Conservation (phyloP, 768 basidiomycete species). For the Crepidotus variabilis region DNA sequence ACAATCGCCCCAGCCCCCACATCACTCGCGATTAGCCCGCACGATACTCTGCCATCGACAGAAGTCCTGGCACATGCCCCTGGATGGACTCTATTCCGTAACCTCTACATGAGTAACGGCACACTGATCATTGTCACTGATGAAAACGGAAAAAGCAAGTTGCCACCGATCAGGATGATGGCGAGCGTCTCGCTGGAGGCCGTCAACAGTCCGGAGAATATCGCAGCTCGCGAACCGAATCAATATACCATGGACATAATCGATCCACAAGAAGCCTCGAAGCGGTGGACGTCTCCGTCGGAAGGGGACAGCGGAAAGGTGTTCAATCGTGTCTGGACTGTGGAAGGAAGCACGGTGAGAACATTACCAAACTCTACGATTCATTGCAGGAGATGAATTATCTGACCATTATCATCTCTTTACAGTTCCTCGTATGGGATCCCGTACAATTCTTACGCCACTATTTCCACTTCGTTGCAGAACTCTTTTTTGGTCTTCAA, state of each 20-base stretch:
- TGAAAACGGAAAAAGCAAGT: conserved; percentile 16
- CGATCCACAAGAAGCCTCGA: conserved; percentile 52
- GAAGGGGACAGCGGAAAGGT: conserved; percentile 9
- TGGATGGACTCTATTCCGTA: conserved; percentile 83
- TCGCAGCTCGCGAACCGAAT: conserved; percentile 64
- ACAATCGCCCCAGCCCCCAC: conserved; percentile 6
- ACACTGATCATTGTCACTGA: conserved; percentile 66
- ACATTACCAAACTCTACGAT: background rate
- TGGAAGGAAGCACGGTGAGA: conserved; percentile 70
- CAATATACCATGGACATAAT: conserved; percentile 58
- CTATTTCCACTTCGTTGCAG: conserved; percentile 86
- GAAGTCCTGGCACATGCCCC: conserved; percentile 61
- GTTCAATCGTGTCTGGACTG: conserved; percentile 54
- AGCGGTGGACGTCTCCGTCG: conserved; percentile 49
- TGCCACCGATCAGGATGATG: conserved; percentile 53
- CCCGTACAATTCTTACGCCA: conserved; percentile 76
- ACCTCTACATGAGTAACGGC: conserved; percentile 83
- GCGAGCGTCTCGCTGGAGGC: conserved; percentile 65
- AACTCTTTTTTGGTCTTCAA: conserved; percentile 74
- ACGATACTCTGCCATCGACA: conserved; percentile 43
- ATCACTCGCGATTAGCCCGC: conserved; percentile 13
- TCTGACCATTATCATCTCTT: background rate
- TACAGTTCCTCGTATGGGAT: conserved; percentile 60
- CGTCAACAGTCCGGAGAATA: conserved; percentile 58
- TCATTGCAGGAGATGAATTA: background rate